phyloP scores from a whole-genome alignment of 2,329 filamentous ascomycete genomes.

The Venturiaceae sp. region DNA sequence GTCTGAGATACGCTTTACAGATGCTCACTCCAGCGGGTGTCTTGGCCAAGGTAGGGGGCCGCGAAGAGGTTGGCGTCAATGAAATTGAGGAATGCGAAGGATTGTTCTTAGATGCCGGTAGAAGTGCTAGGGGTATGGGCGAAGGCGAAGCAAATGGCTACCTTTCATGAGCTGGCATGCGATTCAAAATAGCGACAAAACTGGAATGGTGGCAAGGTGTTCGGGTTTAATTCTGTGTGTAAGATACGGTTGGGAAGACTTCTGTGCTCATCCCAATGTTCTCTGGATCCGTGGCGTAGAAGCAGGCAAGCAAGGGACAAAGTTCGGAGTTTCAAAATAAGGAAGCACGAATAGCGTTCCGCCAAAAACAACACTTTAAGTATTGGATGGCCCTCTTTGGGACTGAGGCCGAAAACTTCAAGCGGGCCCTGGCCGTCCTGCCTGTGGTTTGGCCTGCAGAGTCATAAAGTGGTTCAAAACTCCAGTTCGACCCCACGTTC shows the following conservation, averaged over 20 bases:
- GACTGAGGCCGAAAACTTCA: not conserved
- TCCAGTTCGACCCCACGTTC: not conserved
- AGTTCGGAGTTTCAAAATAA: not conserved
- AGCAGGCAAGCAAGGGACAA: not conserved
- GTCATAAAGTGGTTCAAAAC: not conserved
- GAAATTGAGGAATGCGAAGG: slow-evolving; percentile 44
- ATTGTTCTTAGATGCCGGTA: slow-evolving; percentile 37
- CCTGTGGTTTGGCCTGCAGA: not conserved
- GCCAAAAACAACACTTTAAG: not conserved
- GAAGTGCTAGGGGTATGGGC: slow-evolving; percentile 28
- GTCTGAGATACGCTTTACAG: slow-evolving; percentile 86
- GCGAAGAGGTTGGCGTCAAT: slow-evolving; percentile 39
- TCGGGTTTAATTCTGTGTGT: not conserved
- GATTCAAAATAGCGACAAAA: not conserved
- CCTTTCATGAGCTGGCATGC: not conserved
- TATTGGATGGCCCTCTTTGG: not conserved
- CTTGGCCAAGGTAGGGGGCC: slow-evolving; percentile 60
- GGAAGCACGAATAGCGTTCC: not conserved
- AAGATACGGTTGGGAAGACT: not conserved
- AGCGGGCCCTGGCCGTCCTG: not conserved
- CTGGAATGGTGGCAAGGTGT: not conserved
- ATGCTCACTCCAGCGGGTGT: slow-evolving; percentile 84
- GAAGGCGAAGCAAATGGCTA: slow-evolving; percentile 1
- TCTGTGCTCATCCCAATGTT: not conserved
- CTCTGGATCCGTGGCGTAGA: not conserved